phyloP scores from a whole-genome alignment of 108 stramenopile species.

The Cylindrotheca fusiformis region DNA sequence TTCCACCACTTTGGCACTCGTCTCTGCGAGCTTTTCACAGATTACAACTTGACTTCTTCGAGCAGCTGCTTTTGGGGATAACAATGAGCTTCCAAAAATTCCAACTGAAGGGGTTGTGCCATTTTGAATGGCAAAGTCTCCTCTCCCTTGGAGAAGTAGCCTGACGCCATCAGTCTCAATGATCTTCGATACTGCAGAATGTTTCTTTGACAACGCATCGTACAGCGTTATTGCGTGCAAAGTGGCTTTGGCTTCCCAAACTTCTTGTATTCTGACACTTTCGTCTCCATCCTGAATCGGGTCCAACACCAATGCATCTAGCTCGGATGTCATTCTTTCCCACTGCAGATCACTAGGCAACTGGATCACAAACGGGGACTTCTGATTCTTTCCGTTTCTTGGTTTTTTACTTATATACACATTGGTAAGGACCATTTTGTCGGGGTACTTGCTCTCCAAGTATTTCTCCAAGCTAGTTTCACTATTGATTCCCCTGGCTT shows the following conservation, averaged over 20 bases:
- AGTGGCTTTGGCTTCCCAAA: conserved; percentile 23
- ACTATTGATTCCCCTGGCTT: conserved; percentile 2
- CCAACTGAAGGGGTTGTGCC: not conserved
- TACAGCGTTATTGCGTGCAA: conserved; percentile 8
- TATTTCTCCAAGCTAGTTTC: conserved; percentile 1
- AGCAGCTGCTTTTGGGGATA: not conserved
- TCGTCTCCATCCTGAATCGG: not conserved
- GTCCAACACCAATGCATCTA: conserved; percentile 11
- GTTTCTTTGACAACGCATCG: conserved; percentile 20
- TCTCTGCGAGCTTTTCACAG: not conserved
- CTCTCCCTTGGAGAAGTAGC: not conserved
- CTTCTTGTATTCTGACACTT: not conserved
- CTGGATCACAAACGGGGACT: conserved; percentile 4
- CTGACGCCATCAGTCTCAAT: not conserved
- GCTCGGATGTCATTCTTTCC: conserved; percentile 6
- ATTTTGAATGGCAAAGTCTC: not conserved
- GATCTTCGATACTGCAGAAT: not conserved
- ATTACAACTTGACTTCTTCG: not conserved
- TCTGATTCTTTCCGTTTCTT: not conserved
- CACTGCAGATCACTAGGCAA: not conserved
- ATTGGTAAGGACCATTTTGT: not conserved
- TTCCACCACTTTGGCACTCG: not conserved
- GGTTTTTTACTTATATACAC: not conserved
- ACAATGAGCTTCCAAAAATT: conserved; percentile 2
- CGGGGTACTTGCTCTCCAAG: not conserved